Conservation (phyloP, 768 basidiomycete genomes). For the Suillus sp. region DNA sequence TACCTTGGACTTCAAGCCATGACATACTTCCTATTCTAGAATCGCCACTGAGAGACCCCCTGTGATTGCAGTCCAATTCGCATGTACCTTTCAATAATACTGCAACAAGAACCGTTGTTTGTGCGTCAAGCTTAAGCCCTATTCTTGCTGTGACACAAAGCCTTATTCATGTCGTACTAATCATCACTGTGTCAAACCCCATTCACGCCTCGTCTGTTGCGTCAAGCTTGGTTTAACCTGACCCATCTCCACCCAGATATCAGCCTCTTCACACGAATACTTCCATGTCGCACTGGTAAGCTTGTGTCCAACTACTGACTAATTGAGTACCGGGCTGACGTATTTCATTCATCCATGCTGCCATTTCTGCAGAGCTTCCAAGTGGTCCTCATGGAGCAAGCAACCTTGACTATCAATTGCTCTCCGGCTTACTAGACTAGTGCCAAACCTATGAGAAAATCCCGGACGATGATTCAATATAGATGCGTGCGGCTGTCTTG, state of each 20-base stretch:
- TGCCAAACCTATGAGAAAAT: not conserved
- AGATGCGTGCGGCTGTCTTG: not conserved
- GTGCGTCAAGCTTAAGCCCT: not conserved
- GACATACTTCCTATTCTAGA: not conserved
- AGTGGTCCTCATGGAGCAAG: slow-evolving; percentile 1
- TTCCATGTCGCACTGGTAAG: not conserved
- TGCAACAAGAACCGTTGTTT: not conserved
- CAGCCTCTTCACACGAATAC: not conserved
- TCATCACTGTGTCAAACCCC: not conserved
- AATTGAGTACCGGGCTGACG: not conserved
- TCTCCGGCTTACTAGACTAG: not conserved
- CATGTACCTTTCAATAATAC: not conserved
- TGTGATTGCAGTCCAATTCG: not conserved
- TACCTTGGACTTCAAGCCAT: not conserved
- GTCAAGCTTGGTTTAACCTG: not conserved
- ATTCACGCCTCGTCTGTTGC: not conserved
- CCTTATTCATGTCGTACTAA: not conserved
- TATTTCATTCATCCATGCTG: slow-evolving; percentile 9
- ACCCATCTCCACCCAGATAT: not conserved
- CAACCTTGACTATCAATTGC: not conserved
- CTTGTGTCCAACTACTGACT: not conserved
- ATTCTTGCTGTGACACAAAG: not conserved
- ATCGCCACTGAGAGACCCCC: not conserved
- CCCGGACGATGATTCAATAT: not conserved
- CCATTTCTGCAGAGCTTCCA: slow-evolving; percentile 18